Evolutionary conservation across 108 stramenopile species (phyloP).

Genomic region (Skeletonema marinoi): DNA sequence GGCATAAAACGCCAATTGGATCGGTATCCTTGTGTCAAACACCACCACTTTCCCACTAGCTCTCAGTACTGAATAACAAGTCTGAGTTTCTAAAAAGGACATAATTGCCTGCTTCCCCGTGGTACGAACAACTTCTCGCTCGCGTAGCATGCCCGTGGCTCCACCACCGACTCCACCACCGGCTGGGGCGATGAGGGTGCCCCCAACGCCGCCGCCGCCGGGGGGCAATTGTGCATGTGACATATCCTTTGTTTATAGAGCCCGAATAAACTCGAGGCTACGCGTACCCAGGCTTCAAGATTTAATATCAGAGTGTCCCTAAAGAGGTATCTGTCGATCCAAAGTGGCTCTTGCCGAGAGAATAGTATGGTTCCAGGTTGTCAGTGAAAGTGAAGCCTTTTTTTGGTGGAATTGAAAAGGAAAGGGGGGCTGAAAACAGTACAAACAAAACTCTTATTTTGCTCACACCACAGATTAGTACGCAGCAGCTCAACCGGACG

Average conservation of each 20-base stretch:
- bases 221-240: slow-evolving; percentile 6
- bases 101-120: slow-evolving; percentile 82
- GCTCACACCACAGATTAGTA: too few species aligned
- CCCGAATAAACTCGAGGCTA: not conserved
- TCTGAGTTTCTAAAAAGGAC: slow-evolving; percentile 75
- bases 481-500: too few species aligned
- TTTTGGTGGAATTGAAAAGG: too few species aligned
- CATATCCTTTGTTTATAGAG: not conserved
- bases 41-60: slow-evolving; percentile 93
- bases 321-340: not conserved
- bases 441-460: too few species aligned
- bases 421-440: too few species aligned
- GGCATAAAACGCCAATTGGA: slow-evolving; percentile 98
- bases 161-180: not conserved
- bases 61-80: slow-evolving; percentile 76
- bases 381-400: not conserved
- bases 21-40: slow-evolving; percentile 96
- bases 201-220: not conserved
- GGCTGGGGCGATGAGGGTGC: not conserved
- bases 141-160: slow-evolving; percentile 53
- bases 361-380: not conserved
- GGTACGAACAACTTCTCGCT: slow-evolving; percentile 76
- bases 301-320: not conserved
- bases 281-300: not conserved
- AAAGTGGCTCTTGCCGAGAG: not conserved